These are phyloP conservation scores for Aspergillus pseudoviridinutans DNA, from an alignment of 2,329 filamentous ascomycete species.

Conservation along the genomic window DNA sequence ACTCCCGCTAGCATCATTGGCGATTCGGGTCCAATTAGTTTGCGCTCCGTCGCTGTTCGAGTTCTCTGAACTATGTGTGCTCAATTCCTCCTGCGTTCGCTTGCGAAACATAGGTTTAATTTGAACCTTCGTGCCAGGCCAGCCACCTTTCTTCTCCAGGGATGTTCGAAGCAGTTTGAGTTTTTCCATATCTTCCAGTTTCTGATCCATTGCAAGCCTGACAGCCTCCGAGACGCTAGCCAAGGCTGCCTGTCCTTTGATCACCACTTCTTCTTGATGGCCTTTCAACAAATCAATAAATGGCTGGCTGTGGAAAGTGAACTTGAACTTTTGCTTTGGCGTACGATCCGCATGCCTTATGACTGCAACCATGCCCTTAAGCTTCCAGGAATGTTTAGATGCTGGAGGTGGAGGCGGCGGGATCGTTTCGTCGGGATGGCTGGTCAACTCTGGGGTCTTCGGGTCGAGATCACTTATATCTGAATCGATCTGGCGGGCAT, in stretches of 20 bases:
- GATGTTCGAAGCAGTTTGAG: constrained; percentile 82
- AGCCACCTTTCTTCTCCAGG: constrained; percentile 84
- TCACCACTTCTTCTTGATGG: constrained; percentile 90
- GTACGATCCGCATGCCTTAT: constrained; percentile 95
- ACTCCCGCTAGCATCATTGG: constrained; percentile 18
- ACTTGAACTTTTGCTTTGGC: constrained; percentile 99
- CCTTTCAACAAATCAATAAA: constrained; percentile 94
- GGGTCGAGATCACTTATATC: constrained; percentile 18
- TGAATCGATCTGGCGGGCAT: constrained; percentile 8
- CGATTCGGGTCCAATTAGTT: constrained; percentile 14
- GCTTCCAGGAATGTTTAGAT: constrained; percentile 91
- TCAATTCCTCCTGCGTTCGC: constrained; percentile 63
- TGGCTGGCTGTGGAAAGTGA: constrained; percentile 94
- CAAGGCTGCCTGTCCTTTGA: constrained; percentile 86
- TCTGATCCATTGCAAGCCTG: constrained; percentile 70
- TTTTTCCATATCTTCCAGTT: constrained; percentile 80
- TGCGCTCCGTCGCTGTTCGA: constrained; percentile 8
- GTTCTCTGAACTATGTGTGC: constrained; percentile 22
- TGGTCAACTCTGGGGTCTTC: constrained; percentile 24
- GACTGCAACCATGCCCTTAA: constrained; percentile 96
- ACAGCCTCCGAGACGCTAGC: constrained; percentile 87
- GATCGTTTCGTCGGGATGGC: constrained; percentile 18
- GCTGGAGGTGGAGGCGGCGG: constrained; percentile 55
- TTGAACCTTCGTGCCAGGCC: constrained; percentile 95
- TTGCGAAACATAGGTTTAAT: constrained; percentile 99